Conservation (phyloP, 2,329 filamentous ascomycete genomes). For the Venturia pyrina region DNA sequence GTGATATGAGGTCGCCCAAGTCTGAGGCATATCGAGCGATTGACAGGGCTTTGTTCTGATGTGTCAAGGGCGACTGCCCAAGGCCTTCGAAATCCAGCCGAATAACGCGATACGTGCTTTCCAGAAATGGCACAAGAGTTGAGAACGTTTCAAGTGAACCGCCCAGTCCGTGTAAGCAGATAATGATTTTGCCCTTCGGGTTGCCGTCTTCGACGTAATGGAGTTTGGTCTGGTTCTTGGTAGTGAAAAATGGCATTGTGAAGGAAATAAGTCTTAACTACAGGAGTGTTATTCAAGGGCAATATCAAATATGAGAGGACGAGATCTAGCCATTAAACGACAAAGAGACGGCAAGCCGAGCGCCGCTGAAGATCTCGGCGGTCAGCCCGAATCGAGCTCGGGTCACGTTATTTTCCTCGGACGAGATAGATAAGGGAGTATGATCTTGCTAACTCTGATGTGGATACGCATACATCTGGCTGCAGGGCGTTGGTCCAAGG, state of each 20-base stretch:
- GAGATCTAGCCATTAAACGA: background rate
- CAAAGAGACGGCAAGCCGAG: background rate
- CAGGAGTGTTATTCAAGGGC: background rate
- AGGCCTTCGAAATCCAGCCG: conserved; percentile 4
- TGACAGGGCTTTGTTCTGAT: background rate
- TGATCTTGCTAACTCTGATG: background rate
- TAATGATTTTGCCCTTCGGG: background rate
- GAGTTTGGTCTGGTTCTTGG: background rate
- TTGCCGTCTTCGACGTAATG: background rate
- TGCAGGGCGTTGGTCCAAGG: background rate
- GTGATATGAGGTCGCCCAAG: conserved; percentile 5
- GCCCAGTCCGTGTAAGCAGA: conserved; percentile 6
- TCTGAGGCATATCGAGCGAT: conserved; percentile 4
- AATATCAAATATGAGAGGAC: background rate
- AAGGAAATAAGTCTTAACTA: background rate
- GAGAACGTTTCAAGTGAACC: conserved; percentile 6
- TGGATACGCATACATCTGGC: background rate
- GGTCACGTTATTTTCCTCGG: background rate
- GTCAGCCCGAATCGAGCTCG: background rate
- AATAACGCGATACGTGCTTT: background rate
- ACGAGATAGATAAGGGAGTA: background rate
- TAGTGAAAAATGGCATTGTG: conserved; percentile 2
- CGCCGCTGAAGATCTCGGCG: background rate
- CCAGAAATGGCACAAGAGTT: background rate
- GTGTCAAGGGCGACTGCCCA: background rate